Conservation (phyloP, 139 green algal species). For the Parachlorella kessleri region DNA sequence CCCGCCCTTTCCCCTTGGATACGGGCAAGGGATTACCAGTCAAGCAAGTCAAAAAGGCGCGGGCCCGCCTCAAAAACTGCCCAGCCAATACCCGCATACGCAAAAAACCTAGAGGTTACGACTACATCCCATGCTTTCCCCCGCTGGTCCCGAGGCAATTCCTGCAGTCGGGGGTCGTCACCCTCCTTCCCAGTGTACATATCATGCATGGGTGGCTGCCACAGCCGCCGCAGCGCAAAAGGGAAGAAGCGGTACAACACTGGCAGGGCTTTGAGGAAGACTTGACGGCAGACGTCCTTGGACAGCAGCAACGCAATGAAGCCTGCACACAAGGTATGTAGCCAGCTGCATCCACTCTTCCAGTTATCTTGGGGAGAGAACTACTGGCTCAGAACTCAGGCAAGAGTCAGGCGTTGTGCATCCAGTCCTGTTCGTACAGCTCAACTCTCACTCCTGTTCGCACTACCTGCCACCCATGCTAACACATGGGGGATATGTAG, state of each 20-base stretch:
- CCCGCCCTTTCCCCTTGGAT: not conserved
- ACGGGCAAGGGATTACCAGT: no score
- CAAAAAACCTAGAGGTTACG: constrained; percentile 45
- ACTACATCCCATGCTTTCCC: constrained; percentile 44
- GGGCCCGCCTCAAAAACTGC: constrained; percentile 29
- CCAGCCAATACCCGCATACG: constrained; percentile 46
- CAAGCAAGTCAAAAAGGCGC: constrained; percentile 16
- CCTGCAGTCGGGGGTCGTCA: not conserved
- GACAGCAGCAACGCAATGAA: constrained; percentile 19
- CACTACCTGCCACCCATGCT: no score
- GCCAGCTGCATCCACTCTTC: no score
- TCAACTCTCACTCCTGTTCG: no score
- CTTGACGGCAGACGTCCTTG: constrained; percentile 24
- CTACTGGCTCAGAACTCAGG: not conserved
- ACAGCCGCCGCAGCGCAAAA: constrained; percentile 36
- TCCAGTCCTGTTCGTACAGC: not conserved
- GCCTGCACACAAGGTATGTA: no score
- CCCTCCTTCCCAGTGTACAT: not conserved
- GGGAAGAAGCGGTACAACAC: constrained; percentile 43
- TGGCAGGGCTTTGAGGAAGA: constrained; percentile 26
- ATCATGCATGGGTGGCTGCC: constrained; percentile 53
- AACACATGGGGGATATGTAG: no score
- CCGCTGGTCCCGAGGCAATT: constrained; percentile 23
- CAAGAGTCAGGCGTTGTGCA: not conserved
- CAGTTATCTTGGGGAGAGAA: no score